Conservation (phyloP, 768 basidiomycete species). For the Kwoniella mangroviensis region DNA sequence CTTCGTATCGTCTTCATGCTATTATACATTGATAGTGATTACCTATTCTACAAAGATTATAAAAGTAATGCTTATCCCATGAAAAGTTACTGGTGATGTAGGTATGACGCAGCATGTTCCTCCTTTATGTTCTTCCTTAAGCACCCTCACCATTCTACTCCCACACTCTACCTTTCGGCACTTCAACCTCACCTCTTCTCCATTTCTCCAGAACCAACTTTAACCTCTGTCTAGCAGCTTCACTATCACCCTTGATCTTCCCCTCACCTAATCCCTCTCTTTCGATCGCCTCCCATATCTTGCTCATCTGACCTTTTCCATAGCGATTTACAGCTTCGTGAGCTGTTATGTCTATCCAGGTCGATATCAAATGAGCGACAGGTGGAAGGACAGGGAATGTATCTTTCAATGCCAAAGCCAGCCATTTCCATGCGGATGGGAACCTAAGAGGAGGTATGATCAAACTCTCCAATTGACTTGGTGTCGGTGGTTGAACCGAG, state of each 20-base stretch:
- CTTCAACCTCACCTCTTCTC: slow-evolving; percentile 4
- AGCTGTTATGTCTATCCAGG: slow-evolving; percentile 43
- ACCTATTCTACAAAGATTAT: too few relatives aligned
- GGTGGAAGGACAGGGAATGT: slow-evolving; percentile 36
- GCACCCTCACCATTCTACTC: background rate
- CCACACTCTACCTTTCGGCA: slow-evolving; percentile 21
- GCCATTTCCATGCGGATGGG: slow-evolving; percentile 52
- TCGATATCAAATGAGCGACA: slow-evolving; percentile 38
- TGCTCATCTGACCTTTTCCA: slow-evolving; percentile 44
- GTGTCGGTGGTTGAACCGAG: slow-evolving; percentile 33
- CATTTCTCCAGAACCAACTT: slow-evolving; percentile 28
- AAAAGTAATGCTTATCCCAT: background rate
- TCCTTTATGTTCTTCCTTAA: background rate
- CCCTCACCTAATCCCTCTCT: slow-evolving; percentile 40
- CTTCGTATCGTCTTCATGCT: too few relatives aligned
- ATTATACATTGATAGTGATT: too few relatives aligned
- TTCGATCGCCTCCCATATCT: slow-evolving; percentile 47
- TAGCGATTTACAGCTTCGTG: slow-evolving; percentile 38
- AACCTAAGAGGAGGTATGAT: slow-evolving; percentile 41
- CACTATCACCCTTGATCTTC: slow-evolving; percentile 39
- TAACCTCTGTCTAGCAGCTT: slow-evolving; percentile 38
- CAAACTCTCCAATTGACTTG: slow-evolving; percentile 38
- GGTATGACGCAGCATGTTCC: background rate
- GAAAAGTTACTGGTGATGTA: background rate
- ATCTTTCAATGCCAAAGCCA: slow-evolving; percentile 37